Conservation (phyloP, 2,329 filamentous ascomycete species). For the Phyllosticta citribraziliensis region DNA sequence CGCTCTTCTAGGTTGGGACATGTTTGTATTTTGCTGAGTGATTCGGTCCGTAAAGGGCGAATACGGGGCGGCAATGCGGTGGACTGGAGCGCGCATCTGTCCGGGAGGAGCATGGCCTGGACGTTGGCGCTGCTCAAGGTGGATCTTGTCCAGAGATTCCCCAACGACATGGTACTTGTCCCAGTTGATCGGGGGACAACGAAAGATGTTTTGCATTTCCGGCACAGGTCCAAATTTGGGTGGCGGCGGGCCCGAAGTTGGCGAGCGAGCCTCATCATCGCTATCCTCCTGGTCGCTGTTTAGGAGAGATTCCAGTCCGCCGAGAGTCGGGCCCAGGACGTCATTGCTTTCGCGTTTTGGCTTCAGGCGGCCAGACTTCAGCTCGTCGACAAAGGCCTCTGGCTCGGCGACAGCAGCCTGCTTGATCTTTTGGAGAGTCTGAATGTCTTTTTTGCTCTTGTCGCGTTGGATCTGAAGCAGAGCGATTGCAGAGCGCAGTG, state of each 20-base stretch:
- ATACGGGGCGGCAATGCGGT: conserved; percentile 49
- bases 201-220: conserved; percentile 68
- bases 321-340: conserved; percentile 28
- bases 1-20: conserved; percentile 16
- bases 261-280: conserved; percentile 12
- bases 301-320: conserved; percentile 22
- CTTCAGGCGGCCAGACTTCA: conserved; percentile 48
- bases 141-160: conserved; percentile 71
- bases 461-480: conserved; percentile 79
- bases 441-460: conserved; percentile 67
- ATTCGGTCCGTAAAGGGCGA: conserved; percentile 48
- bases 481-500: conserved; percentile 73
- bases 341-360: conserved; percentile 22
- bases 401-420: conserved; percentile 61
- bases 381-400: conserved; percentile 58
- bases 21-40: conserved; percentile 13
- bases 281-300: conserved; percentile 12
- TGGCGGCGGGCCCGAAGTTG: conserved; percentile 4
- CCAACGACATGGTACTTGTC: conserved; percentile 86
- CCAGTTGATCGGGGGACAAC: conserved; percentile 90
- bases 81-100: conserved; percentile 32
- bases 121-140: conserved; percentile 63
- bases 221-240: conserved; percentile 57
- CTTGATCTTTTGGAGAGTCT: conserved; percentile 59
- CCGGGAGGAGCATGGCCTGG: conserved; percentile 35